Percentiles rank a stretch among this genome's conserved stretches.
Evolutionary conservation across 1,139 yeast species (phyloP).

Genomic region (Kluyveromyces sp.): DNA sequence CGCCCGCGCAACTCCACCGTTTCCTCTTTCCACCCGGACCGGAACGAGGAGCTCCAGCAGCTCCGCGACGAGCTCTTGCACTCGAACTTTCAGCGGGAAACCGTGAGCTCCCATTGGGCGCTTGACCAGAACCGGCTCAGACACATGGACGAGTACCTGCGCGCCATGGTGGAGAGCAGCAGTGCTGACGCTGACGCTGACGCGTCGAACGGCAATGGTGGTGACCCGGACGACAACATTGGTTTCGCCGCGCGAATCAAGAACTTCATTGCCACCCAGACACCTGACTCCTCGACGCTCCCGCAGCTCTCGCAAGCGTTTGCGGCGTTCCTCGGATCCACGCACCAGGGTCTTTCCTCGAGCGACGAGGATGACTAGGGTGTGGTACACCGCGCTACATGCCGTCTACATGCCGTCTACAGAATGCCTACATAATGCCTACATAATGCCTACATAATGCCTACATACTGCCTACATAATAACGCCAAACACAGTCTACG

Average conservation of each 20-base stretch:
- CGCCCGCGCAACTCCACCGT: conserved; percentile 7
- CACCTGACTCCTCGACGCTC: neutral
- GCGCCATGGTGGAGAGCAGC: conserved; percentile 1
- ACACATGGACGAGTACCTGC: conserved; percentile 3
- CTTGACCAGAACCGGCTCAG: conserved; percentile 2
- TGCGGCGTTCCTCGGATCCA: conserved; percentile 7
- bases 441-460: no score
- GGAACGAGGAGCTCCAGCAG: conserved; percentile 6
- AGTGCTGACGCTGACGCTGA: conserved; percentile 10
- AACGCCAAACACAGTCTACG: no score
- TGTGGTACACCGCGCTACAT: neutral
- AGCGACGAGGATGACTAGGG: conserved; percentile 10
- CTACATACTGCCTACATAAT: no score
- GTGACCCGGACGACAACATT: neutral
- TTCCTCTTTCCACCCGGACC: conserved; percentile 9
- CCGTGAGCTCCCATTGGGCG: conserved; percentile 5
- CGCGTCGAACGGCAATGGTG: conserved; percentile 2
- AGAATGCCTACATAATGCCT: neutral
- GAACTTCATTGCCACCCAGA: conserved; percentile 1
- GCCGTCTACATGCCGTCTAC: neutral
- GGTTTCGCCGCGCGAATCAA: conserved; percentile 1
- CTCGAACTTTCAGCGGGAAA: conserved; percentile 17
- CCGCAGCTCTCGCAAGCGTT: conserved; percentile 9
- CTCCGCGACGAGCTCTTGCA: conserved; percentile 15
- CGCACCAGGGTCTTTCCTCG: conserved; percentile 10